phyloP scores from a whole-genome alignment of 768 basidiomycete genomes.

The Brasilioporus rufonigricans region DNA sequence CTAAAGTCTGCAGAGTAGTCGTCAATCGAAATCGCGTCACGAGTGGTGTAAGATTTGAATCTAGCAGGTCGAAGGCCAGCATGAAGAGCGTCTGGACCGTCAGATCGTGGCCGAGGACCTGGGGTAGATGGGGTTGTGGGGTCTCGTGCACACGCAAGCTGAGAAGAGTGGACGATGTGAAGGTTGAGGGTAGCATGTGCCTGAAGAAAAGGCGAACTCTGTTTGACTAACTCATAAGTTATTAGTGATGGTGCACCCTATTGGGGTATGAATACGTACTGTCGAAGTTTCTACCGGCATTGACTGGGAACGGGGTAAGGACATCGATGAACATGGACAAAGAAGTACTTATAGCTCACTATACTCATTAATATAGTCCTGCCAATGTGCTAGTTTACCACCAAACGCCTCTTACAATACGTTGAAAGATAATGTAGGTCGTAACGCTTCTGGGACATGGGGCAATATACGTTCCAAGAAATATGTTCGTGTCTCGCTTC shows the following conservation, averaged over 20 bases:
- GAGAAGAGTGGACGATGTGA: constrained; percentile 83
- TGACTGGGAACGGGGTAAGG: constrained; percentile 56
- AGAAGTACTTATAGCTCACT: constrained; percentile 33
- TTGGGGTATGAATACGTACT: no score
- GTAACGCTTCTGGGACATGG: constrained; percentile 66
- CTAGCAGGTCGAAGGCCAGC: constrained; percentile 59
- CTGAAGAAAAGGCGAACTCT: no score
- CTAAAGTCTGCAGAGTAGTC: constrained; percentile 65
- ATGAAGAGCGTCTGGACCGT: constrained; percentile 50
- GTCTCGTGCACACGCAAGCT: constrained; percentile 42
- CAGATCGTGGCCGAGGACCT: constrained; percentile 34
- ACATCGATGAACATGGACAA: background rate
- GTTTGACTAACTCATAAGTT: no score
- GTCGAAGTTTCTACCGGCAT: constrained; percentile 67
- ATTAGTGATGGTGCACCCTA: no score
- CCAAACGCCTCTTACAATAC: no score
- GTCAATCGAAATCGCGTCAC: constrained; percentile 31
- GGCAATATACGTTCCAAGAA: constrained; percentile 64
- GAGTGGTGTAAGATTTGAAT: constrained; percentile 51
- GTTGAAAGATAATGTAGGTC: no score
- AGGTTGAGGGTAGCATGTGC: no score
- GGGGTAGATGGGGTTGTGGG: constrained; percentile 32
- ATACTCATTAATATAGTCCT: no score
- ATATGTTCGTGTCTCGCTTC: constrained; percentile 64
- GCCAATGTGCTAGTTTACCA: no score